phyloP scores from a whole-genome alignment of 495 filamentous ascomycete species.

The Aspergillus bertholletiae region DNA sequence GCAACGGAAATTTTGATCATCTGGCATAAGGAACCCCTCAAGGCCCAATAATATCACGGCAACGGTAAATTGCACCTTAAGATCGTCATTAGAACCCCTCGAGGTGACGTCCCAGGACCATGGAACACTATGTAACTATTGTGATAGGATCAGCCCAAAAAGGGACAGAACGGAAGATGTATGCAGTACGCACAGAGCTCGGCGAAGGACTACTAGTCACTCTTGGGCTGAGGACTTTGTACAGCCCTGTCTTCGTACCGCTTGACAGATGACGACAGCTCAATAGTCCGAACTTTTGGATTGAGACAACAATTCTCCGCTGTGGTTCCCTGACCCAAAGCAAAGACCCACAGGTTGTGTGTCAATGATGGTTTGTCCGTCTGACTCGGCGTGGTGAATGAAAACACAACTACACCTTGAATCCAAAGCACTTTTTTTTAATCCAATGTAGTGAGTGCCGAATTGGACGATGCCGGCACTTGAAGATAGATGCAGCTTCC shows the following conservation, averaged over 20 bases:
- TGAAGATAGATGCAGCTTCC: neutral
- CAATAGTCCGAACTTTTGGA: slow-evolving; percentile 15
- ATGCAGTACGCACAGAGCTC: neutral
- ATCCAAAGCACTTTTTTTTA: neutral
- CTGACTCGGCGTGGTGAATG: neutral
- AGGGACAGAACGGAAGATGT: neutral
- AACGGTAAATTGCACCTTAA: neutral
- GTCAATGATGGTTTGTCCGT: neutral
- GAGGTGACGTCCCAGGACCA: slow-evolving; percentile 1
- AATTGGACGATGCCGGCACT: neutral
- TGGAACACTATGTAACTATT: neutral
- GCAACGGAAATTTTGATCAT: neutral
- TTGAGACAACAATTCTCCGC: slow-evolving; percentile 21
- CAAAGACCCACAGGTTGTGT: neutral
- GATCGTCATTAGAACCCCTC: neutral
- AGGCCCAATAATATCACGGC: slow-evolving; percentile 3
- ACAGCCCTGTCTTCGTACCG: neutral
- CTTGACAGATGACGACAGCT: slow-evolving; percentile 19
- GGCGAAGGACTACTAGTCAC: neutral
- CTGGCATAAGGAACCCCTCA: neutral
- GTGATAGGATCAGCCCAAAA: neutral
- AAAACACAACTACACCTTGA: neutral
- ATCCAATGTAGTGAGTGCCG: neutral
- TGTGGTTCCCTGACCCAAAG: slow-evolving; percentile 4
- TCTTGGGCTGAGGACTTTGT: neutral